Evolutionary conservation across 805 yeast species (phyloP).

Genomic region (Saitoella complicata): DNA sequence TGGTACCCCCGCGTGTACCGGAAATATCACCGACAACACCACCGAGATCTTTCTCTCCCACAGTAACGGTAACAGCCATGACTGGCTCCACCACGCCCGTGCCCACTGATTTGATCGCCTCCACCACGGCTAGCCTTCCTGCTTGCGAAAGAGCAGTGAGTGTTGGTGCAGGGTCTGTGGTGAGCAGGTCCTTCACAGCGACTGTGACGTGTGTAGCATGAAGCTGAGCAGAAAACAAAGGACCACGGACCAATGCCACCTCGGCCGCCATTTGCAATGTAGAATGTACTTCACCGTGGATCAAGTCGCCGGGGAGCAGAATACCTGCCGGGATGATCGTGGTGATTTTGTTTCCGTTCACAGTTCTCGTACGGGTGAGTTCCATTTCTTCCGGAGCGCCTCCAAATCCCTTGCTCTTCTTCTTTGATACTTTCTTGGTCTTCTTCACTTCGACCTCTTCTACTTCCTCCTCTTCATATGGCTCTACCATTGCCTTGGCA

Average conservation of each 20-base stretch:
- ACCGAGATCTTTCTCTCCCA: conserved; percentile 61
- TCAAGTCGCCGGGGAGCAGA: no score
- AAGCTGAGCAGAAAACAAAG: conserved; percentile 31
- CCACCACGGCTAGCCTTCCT: conserved; percentile 30
- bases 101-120: conserved; percentile 21
- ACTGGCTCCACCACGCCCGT: conserved; percentile 61
- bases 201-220: conserved; percentile 46
- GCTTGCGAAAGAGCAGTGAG: conserved; percentile 29
- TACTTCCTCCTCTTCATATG: no score
- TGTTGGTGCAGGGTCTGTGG: conserved; percentile 23
- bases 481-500: no score
- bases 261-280: background rate
- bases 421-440: background rate
- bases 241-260: conserved; percentile 29
- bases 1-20: conserved; percentile 58
- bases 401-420: no score
- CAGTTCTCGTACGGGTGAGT: no score
- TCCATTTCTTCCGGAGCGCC: no score
- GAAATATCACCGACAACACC: conserved; percentile 71
- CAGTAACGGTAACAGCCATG: conserved; percentile 58
- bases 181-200: conserved; percentile 35
- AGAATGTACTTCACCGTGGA: no score
- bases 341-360: no score
- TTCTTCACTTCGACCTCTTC: no score
- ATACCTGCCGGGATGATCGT: no score